Conservation (phyloP, 108 stramenopile species). For the Stephanodiscus minutulus region DNA sequence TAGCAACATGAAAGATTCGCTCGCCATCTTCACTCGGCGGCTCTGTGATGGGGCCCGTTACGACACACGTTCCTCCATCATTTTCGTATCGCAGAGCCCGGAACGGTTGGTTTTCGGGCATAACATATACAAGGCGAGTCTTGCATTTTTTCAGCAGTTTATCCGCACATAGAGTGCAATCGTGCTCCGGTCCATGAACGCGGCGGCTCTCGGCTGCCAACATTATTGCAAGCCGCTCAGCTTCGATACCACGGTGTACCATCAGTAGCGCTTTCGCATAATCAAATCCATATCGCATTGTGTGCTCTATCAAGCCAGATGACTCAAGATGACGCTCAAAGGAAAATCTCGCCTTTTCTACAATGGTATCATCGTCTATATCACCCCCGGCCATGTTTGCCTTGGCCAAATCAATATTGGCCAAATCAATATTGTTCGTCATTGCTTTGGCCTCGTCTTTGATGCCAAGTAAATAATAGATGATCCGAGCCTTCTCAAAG, state of each 20-base stretch:
- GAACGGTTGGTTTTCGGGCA: not conserved
- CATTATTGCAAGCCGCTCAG: not conserved
- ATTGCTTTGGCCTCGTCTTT: conserved; percentile 3
- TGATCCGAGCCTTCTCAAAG: conserved; percentile 4
- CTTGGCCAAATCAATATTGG: not conserved
- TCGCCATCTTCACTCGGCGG: not conserved
- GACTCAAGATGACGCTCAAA: not conserved
- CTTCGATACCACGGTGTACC: conserved; percentile 7
- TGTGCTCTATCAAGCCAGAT: not conserved
- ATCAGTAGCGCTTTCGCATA: not conserved
- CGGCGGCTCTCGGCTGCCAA: not conserved
- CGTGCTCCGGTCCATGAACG: not conserved
- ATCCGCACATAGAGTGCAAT: not conserved
- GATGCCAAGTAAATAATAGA: not conserved
- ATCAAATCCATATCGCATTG: not conserved
- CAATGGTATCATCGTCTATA: no score
- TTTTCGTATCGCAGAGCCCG: conserved; percentile 16
- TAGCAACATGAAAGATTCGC: not conserved
- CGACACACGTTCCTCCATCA: not conserved
- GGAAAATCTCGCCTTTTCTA: not conserved
- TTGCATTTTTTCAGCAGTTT: not conserved
- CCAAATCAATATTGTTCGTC: not conserved
- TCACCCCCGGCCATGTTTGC: no score
- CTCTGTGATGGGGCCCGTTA: conserved; percentile 9
- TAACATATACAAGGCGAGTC: not conserved